Percentiles rank a stretch among this genome's conserved stretches.
Conservation (phyloP, 176 grass and related monocot genomes). For the Zoysia japonica region DNA sequence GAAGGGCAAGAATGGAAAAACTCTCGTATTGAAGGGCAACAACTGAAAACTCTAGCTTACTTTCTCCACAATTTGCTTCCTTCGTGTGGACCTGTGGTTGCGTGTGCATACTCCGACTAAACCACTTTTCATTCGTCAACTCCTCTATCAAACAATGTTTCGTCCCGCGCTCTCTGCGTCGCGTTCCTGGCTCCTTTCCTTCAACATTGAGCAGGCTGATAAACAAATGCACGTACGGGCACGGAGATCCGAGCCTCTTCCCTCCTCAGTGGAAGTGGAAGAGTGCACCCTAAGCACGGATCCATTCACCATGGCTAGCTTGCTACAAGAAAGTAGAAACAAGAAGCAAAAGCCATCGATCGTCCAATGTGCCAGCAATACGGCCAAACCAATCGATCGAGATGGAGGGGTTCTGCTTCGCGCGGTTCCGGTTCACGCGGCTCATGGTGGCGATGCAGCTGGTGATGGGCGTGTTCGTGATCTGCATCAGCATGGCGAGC, state of each 20-base stretch:
- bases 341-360: not conserved
- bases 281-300: slow-evolving; percentile 18
- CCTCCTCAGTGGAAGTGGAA: not conserved
- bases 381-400: not conserved
- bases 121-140: slow-evolving; percentile 37
- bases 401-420: slow-evolving; percentile 58
- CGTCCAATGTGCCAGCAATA: not conserved
- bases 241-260: slow-evolving; percentile 40
- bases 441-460: slow-evolving; percentile 68
- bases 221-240: not conserved
- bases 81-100: not conserved
- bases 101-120: not conserved
- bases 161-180: not conserved
- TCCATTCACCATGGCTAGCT: not conserved
- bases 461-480: slow-evolving; percentile 62
- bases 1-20: too few species aligned
- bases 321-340: not conserved
- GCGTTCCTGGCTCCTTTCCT: not conserved
- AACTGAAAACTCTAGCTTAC: not conserved
- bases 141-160: not conserved
- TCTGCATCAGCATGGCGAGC: slow-evolving; percentile 75
- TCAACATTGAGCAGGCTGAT: not conserved
- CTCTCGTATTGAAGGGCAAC: too few species aligned
- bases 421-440: slow-evolving; percentile 55
- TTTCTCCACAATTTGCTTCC: not conserved